Evolutionary conservation across 2,329 filamentous ascomycete species (phyloP).

Genomic region (Nemania sp.): DNA sequence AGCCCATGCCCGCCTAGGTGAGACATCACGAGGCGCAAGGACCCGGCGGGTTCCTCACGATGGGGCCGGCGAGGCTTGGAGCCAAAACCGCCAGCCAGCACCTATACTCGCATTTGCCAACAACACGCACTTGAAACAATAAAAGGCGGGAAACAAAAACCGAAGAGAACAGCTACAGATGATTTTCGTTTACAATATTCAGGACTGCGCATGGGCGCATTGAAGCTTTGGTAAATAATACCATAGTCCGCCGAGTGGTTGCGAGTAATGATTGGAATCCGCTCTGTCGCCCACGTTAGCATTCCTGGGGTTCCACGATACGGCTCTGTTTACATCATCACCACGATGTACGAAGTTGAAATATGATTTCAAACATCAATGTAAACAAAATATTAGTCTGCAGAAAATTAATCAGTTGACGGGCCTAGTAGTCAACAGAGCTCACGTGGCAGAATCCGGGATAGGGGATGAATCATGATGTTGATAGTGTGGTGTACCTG

Average conservation of each 20-base stretch:
- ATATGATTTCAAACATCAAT: too few species aligned
- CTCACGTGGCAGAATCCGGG: not conserved
- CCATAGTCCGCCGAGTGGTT: not conserved
- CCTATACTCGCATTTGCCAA: not conserved
- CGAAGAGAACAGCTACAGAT: too few species aligned
- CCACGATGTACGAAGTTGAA: too few species aligned
- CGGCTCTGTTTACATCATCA: too few species aligned
- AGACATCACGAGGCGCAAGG: conserved; percentile 29
- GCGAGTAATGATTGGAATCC: not conserved
- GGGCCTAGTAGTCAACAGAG: not conserved
- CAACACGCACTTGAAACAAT: not conserved
- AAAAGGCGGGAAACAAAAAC: not conserved
- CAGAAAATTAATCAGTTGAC: too few species aligned
- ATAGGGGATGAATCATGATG: too few species aligned
- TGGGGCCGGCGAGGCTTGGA: not conserved
- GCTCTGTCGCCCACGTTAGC: not conserved
- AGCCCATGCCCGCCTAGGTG: conserved; percentile 25
- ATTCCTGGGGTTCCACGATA: not conserved
- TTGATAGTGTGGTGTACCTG: not conserved
- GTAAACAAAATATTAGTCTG: too few species aligned
- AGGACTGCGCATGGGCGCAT: not conserved
- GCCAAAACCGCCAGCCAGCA: not conserved
- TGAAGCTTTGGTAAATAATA: not conserved
- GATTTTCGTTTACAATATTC: too few species aligned
- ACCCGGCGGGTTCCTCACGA: not conserved